Evolutionary conservation across 495 filamentous ascomycete genomes (phyloP).

Genomic region (Penicillium herquei): DNA sequence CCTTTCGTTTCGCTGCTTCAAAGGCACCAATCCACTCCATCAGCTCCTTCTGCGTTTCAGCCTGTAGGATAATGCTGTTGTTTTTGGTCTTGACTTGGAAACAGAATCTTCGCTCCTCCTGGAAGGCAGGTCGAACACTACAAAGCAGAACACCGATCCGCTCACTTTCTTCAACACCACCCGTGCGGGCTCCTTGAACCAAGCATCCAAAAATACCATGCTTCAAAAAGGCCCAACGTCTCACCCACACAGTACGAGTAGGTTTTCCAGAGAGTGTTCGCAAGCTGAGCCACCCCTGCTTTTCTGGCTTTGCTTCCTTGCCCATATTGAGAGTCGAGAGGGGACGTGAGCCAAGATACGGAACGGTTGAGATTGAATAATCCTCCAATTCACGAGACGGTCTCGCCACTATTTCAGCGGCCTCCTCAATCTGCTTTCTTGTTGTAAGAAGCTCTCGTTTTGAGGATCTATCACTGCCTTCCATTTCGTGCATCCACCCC

Average conservation of each 20-base stretch:
- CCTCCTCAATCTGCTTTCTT: conserved; percentile 79
- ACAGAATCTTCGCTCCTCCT: conserved; percentile 92
- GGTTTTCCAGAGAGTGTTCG: conserved; percentile 84
- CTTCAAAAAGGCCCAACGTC: conserved; percentile 92
- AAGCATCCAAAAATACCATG: conserved; percentile 96
- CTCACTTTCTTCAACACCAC: conserved; percentile 91
- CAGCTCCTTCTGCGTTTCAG: conserved; percentile 85
- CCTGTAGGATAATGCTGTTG: conserved; percentile 82
- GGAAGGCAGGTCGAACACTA: conserved; percentile 82
- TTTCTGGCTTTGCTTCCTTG: conserved; percentile 57
- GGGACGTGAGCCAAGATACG: conserved; percentile 73
- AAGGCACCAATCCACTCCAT: conserved; percentile 91
- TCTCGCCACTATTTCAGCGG: conserved; percentile 62
- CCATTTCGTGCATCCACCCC: conserved; percentile 93
- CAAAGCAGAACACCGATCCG: conserved; percentile 94
- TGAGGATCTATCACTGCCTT: conserved; percentile 74
- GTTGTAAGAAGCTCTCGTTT: conserved; percentile 74
- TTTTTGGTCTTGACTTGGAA: conserved; percentile 99
- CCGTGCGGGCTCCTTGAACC: conserved; percentile 77
- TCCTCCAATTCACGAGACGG: conserved; percentile 92
- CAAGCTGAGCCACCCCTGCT: conserved; percentile 93
- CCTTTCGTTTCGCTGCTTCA: conserved; percentile 88
- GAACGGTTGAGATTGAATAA: conserved; percentile 82
- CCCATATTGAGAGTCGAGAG: conserved; percentile 53
- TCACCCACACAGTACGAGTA: conserved; percentile 78